Conservation (phyloP, 2,329 filamentous ascomycete genomes). For the Cladosporium sp. region DNA sequence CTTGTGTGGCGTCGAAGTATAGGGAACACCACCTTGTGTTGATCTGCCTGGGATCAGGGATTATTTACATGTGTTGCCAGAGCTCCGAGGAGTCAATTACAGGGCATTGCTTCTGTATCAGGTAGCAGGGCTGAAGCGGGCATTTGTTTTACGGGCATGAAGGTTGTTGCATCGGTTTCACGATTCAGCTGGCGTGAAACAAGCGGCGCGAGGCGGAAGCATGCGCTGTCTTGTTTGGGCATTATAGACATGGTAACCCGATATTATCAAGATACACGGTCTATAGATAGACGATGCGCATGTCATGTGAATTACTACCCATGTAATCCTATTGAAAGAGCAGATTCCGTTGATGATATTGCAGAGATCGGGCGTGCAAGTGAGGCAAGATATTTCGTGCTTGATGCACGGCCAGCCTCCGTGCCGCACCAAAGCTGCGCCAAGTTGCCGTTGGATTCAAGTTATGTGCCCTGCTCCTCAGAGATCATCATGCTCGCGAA, state of each 20-base stretch:
- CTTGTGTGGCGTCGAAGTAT: not conserved
- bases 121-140: conserved; percentile 8
- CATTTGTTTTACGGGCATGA: not conserved
- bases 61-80: not conserved
- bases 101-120: not conserved
- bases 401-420: not conserved
- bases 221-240: not conserved
- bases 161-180: conserved; percentile 11
- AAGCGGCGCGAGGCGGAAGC: not conserved
- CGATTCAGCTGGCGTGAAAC: conserved; percentile 11
- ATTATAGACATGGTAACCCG: not conserved
- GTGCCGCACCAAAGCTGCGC: not conserved
- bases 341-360: not conserved
- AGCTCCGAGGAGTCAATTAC: not conserved
- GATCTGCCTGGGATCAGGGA: conserved; percentile 1
- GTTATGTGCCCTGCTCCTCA: not conserved
- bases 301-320: not conserved
- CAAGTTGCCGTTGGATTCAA: not conserved
- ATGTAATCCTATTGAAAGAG: not conserved
- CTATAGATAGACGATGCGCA: not conserved
- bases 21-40: not conserved
- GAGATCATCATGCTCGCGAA: not conserved
- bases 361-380: not conserved
- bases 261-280: not conserved
- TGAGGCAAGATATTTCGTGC: not conserved